These are phyloP conservation scores for Cyclaneusma minus DNA, from an alignment of 2,329 filamentous ascomycete genomes.

Conservation along the genomic window DNA sequence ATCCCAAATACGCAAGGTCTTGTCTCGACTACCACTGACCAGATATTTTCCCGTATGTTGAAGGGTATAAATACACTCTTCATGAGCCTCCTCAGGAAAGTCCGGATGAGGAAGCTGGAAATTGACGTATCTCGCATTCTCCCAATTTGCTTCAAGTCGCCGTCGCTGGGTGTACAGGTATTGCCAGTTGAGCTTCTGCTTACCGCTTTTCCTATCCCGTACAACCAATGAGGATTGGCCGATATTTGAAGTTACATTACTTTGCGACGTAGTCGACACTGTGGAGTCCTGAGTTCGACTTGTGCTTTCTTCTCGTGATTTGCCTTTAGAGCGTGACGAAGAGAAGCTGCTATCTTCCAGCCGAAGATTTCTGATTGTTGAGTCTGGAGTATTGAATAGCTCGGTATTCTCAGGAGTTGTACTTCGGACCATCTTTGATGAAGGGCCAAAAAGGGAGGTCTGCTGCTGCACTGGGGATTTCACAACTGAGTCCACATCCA, in stretches of 20 bases:
- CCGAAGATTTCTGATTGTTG: too few species aligned
- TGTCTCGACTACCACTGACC: conserved; percentile 86
- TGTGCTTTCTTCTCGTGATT: too few species aligned
- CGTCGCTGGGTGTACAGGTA: conserved; percentile 82
- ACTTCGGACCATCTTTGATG: too few species aligned
- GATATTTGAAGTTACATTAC: too few species aligned
- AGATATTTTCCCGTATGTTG: conserved; percentile 77
- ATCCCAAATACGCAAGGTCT: conserved; percentile 80
- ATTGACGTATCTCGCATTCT: conserved; percentile 62
- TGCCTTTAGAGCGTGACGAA: too few species aligned
- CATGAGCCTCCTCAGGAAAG: conserved; percentile 67
- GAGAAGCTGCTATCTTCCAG: too few species aligned
- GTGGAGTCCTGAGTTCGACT: neutral
- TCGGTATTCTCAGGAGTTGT: too few species aligned
- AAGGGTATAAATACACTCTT: conserved; percentile 87
- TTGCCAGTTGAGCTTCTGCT: conserved; percentile 72
- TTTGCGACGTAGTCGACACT: too few species aligned
- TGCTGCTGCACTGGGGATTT: conserved; percentile 10
- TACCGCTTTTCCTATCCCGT: conserved; percentile 31
- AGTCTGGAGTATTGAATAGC: conserved; percentile 5
- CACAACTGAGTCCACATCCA: conserved; percentile 21
- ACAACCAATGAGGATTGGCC: conserved; percentile 21
- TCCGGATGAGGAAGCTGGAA: conserved; percentile 83
- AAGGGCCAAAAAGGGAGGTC: conserved; percentile 13
- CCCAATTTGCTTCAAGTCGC: conserved; percentile 82